Conservation (phyloP, 2,329 filamentous ascomycete genomes). For the Colletotrichum sp. region DNA sequence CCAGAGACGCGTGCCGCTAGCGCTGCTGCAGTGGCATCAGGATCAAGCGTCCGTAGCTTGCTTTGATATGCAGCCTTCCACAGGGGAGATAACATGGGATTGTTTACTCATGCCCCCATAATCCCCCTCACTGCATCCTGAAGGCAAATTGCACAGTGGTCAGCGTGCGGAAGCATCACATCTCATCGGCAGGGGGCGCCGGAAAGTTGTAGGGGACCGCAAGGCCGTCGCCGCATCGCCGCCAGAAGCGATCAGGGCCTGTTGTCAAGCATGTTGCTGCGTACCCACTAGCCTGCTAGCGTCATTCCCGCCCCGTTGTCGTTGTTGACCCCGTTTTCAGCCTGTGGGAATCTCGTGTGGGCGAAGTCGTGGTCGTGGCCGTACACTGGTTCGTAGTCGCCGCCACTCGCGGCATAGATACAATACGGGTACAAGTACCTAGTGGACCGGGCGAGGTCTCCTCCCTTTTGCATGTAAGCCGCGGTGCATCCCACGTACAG, state of each 20-base stretch:
- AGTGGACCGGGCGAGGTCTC: not conserved
- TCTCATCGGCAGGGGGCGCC: slow-evolving; percentile 14
- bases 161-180: slow-evolving; percentile 1
- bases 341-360: slow-evolving; percentile 21
- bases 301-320: slow-evolving; percentile 13
- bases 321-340: slow-evolving; percentile 1
- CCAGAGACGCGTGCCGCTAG: not conserved
- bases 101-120: not conserved
- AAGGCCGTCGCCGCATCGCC: slow-evolving; percentile 5
- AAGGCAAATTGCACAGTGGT: not conserved
- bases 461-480: slow-evolving; percentile 7
- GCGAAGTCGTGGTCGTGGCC: not conserved
- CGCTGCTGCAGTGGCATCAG: not conserved
- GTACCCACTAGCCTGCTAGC: not conserved
- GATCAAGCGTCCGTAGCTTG: not conserved
- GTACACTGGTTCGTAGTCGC: not conserved
- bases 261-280: not conserved
- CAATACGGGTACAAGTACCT: not conserved
- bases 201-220: slow-evolving; percentile 16
- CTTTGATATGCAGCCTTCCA: not conserved
- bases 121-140: not conserved
- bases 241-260: slow-evolving; percentile 13
- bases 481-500: slow-evolving; percentile 11
- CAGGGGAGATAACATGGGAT: slow-evolving; percentile 1
- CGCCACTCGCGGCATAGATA: not conserved